Evolutionary conservation across 2,329 filamentous ascomycete species (phyloP).

Genomic region (Ophiostoma perfectum): DNA sequence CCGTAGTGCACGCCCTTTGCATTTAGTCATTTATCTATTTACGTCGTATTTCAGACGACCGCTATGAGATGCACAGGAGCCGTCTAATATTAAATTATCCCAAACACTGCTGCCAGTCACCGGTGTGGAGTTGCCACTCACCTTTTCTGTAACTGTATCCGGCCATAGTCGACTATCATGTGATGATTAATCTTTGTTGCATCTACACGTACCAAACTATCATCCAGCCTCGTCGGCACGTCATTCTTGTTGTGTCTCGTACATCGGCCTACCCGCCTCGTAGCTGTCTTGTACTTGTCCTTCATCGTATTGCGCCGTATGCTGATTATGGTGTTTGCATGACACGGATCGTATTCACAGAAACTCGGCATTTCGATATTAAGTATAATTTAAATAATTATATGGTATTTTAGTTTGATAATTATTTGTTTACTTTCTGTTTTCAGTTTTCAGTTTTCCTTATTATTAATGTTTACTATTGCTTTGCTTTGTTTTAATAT

Average conservation of each 20-base stretch:
- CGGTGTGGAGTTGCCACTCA: background rate
- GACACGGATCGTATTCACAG: too few relatives aligned
- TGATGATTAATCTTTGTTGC: background rate
- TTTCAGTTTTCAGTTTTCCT: background rate
- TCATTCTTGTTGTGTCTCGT: background rate
- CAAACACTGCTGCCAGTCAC: background rate
- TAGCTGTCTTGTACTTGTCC: background rate
- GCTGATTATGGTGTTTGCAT: too few relatives aligned
- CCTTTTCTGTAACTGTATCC: too few relatives aligned
- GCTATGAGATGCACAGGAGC: background rate
- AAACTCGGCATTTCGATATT: too few relatives aligned
- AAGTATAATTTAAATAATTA: too few relatives aligned
- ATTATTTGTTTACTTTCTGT: background rate
- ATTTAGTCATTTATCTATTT: background rate
- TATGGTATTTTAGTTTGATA: too few relatives aligned
- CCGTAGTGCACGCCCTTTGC: background rate
- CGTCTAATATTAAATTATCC: background rate
- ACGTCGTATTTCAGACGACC: background rate
- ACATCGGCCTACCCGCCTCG: background rate
- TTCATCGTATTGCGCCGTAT: background rate
- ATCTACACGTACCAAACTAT: background rate
- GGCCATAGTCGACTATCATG: too few relatives aligned
- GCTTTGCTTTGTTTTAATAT: background rate
- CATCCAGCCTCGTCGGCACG: conserved; percentile 5
- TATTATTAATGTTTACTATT: background rate